Conservation (phyloP, 2,329 filamentous ascomycete genomes). For the Fusarium odoratissimum region DNA sequence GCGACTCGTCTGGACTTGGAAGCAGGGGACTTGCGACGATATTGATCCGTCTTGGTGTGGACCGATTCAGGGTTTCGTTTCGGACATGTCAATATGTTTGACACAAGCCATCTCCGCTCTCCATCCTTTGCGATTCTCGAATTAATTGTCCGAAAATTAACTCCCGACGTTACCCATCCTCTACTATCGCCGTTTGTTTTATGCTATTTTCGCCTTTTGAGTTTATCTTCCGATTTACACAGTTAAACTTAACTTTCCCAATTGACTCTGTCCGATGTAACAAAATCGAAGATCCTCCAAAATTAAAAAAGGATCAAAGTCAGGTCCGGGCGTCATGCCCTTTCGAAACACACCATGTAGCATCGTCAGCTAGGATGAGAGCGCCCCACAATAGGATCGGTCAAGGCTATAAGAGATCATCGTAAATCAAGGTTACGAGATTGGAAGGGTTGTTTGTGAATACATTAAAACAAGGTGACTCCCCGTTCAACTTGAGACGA, state of each 20-base stretch:
- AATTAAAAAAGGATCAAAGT: slow-evolving; percentile 17
- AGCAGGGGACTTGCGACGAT: slow-evolving; percentile 14
- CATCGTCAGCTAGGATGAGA: slow-evolving; percentile 29
- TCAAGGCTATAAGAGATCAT: neutral
- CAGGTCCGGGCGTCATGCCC: slow-evolving; percentile 19
- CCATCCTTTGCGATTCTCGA: neutral
- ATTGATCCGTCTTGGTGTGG: slow-evolving; percentile 16
- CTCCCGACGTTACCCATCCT: accelerated
- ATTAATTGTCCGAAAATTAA: neutral
- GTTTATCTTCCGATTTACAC: neutral
- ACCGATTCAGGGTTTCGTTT: slow-evolving; percentile 22
- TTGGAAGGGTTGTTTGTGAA: slow-evolving; percentile 3
- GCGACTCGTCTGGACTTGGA: slow-evolving; percentile 8
- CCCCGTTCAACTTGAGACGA: neutral
- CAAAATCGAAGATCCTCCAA: neutral
- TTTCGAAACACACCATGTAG: slow-evolving; percentile 36
- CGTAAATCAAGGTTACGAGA: slow-evolving; percentile 16
- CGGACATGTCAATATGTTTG: slow-evolving; percentile 19
- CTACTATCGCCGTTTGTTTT: neutral
- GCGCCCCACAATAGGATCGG: neutral
- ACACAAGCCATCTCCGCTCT: slow-evolving; percentile 8
- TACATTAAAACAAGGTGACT: slow-evolving; percentile 8
- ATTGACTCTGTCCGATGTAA: slow-evolving; percentile 1
- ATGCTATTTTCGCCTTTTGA: neutral
- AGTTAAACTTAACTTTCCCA: neutral